phyloP scores from a whole-genome alignment of 805 yeast species.

The Vanderwaltozyma yarrowii region DNA sequence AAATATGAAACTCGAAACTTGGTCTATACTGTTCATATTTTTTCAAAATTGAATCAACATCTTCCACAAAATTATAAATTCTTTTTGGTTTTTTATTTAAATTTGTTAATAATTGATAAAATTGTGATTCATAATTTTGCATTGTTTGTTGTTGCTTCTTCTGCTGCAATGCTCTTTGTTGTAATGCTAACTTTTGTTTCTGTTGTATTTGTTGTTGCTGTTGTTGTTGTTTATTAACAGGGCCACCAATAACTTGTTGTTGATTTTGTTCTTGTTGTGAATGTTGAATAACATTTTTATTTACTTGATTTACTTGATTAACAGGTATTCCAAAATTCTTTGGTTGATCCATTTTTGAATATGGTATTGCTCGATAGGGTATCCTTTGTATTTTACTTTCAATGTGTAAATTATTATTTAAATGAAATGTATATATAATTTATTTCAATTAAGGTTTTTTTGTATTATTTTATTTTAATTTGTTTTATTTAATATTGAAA shows the following conservation, averaged over 20 bases:
- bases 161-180: conserved; percentile 19
- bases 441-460: too few species aligned
- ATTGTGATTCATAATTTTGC: conserved; percentile 33
- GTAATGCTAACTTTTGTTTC: conserved; percentile 19
- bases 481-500: too few species aligned
- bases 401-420: too few species aligned
- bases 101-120: conserved; percentile 28
- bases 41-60: conserved; percentile 59
- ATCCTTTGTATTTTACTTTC: too few species aligned
- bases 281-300: too few species aligned
- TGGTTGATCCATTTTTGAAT: too few species aligned
- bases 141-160: conserved; percentile 33
- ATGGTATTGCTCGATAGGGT: too few species aligned
- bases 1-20: conserved; percentile 80
- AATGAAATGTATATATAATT: too few species aligned
- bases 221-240: too few species aligned
- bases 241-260: too few species aligned
- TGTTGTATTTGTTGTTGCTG: conserved; percentile 16
- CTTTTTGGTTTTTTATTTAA: conserved; percentile 34
- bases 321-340: conserved; percentile 3
- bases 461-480: too few species aligned
- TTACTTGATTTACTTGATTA: not conserved
- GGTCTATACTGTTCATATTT: conserved; percentile 73
- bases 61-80: conserved; percentile 52
- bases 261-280: too few species aligned